Base-by-base conservation (phyloP, 805 yeast genomes). In the Starmerella ratchasimensis region DNA sequence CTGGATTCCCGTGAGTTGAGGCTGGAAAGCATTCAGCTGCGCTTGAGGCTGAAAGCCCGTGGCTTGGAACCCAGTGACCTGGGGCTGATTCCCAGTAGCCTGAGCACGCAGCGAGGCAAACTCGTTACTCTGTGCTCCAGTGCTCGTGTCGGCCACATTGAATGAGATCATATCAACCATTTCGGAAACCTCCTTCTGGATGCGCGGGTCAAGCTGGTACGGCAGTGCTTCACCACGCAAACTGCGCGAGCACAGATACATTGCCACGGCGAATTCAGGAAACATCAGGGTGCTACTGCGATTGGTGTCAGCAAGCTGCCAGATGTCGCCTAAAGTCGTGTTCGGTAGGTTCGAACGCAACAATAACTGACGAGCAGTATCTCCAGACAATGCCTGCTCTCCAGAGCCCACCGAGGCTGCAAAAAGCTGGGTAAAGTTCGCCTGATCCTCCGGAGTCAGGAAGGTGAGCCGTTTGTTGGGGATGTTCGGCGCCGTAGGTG, bases 181-280 rank as follows among this genome's bases (percentile, higher is more conserved):
- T 42, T 90, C 78, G 43, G 76, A 71, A 10, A 88, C 95, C 58
- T 88, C 96, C 53, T 79, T 80, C 53, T 67, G 65, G 61, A 83
- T 73, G 44, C 70, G 74, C 16, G 69, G 68, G 22, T 93, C 94
- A 47, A 88, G 60, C 28, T 64, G 67, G 30, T 63, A 64, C 3
- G 97, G 96, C 43, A 86, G 64, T 7, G 76, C 63, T 48, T 80
- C 84, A 26, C 94, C 94, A 49, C 72, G 74, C 48, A 81, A 65
- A 0, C 78, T 79, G 52, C 73, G 60, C 49, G 80, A 79, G 55
- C 94, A 84, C 49, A 88, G 65, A 57, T 84, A 88, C 66, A 88
- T 74, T 14, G 94, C 84, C 47, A 88, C 65, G 13, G 93, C 93
- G 65, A 88, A 88, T 58, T 88, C 96, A 2, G 97, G 97, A 55